A percentile compares a stretch with the other conserved stretches of the same genome.
These are phyloP conservation scores for Prunus yedoensis DNA, from an alignment of 331 rosid species.

Conservation along the genomic window DNA sequence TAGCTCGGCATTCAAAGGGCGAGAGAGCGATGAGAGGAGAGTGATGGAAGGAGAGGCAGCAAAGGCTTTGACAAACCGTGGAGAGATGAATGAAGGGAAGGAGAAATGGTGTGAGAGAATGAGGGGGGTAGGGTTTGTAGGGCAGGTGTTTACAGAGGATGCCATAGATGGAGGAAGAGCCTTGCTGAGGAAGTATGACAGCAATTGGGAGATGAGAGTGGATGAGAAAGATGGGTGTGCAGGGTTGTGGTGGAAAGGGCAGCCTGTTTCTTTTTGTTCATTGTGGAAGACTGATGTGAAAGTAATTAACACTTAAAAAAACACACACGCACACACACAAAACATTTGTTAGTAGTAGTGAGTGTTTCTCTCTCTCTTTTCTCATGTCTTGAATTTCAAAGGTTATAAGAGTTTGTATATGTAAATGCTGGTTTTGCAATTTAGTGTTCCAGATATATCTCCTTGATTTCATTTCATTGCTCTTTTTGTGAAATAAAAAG, in stretches of 20 bases:
- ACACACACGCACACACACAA: too few species aligned
- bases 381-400: neutral
- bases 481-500: neutral
- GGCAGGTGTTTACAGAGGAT: constrained; percentile 59
- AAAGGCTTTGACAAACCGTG: constrained; percentile 51
- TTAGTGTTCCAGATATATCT: neutral
- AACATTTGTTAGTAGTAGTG: neutral
- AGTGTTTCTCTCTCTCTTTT: neutral
- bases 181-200: constrained; percentile 79
- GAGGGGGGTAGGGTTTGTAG: constrained; percentile 60
- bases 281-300: constrained; percentile 56
- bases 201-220: constrained; percentile 77
- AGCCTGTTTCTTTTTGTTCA: constrained; percentile 77
- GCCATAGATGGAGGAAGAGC: constrained; percentile 76
- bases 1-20: constrained; percentile 70
- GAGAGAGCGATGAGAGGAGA: constrained; percentile 75
- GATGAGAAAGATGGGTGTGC: constrained; percentile 60
- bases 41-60: constrained; percentile 97
- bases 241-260: constrained; percentile 82
- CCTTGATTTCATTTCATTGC: neutral
- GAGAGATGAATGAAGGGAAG: constrained; percentile 77
- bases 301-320: neutral
- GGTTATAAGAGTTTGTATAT: neutral
- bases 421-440: neutral
- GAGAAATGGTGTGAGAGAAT: constrained; percentile 87